Conservation (phyloP, 2,329 filamentous ascomycete genomes). For the Exophiala xenobiotica region DNA sequence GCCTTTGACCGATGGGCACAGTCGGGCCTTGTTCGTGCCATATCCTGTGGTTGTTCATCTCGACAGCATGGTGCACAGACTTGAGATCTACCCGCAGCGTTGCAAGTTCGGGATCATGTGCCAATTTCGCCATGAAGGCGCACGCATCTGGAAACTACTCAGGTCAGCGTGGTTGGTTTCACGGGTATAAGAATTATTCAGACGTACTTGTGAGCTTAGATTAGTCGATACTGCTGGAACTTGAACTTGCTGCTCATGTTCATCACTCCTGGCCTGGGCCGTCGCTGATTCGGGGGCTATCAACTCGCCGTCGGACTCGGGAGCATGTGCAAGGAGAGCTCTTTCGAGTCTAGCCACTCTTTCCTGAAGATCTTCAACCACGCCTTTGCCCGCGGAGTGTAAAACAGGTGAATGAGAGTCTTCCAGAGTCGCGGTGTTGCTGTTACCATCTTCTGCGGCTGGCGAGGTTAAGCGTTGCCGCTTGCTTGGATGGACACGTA, state of each 20-base stretch:
- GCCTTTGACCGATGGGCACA: not conserved
- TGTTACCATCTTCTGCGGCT: not conserved
- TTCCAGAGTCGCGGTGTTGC: not conserved
- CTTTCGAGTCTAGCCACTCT: slow-evolving; percentile 22
- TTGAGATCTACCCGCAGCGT: slow-evolving; percentile 14
- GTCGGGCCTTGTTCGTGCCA: not conserved
- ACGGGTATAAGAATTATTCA: not conserved
- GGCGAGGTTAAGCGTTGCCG: slow-evolving; percentile 11
- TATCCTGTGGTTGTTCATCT: slow-evolving; percentile 11
- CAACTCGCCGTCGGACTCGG: not conserved
- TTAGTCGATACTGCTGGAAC: not conserved
- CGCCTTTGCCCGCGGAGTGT: not conserved
- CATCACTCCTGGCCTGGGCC: not conserved
- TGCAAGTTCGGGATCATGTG: slow-evolving; percentile 5
- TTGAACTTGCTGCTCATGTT: not conserved
- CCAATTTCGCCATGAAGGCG: slow-evolving; percentile 17
- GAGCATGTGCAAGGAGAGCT: slow-evolving; percentile 13
- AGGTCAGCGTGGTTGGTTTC: not conserved
- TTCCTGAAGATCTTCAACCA: slow-evolving; percentile 25
- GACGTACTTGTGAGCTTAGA: slow-evolving; percentile 9
- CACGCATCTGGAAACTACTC: slow-evolving; percentile 21
- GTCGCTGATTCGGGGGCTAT: not conserved
- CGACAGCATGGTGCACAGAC: slow-evolving; percentile 16
- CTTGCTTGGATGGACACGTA: slow-evolving; percentile 6
- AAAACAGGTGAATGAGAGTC: not conserved